A percentile compares a stretch with the other conserved stretches of the same genome.
Conservation (phyloP, 2,329 filamentous ascomycete genomes). For the Neonectria ditissima region DNA sequence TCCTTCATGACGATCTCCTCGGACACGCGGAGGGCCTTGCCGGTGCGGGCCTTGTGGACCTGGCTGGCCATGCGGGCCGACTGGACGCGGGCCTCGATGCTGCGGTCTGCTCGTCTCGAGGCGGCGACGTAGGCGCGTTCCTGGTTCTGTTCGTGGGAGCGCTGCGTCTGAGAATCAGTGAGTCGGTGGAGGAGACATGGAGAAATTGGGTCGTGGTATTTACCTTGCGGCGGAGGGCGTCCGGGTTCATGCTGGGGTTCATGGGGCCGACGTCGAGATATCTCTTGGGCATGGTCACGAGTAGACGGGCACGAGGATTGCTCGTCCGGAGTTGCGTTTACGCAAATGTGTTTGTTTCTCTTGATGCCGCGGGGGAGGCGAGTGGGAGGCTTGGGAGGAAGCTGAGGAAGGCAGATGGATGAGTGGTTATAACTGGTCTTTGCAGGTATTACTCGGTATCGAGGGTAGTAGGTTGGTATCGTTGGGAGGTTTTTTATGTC, state of each 20-base stretch:
- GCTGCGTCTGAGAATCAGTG: constrained; percentile 67
- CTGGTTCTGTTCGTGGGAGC: constrained; percentile 84
- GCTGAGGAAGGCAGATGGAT: no score
- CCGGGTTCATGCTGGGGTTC: constrained; percentile 46
- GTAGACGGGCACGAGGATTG: background rate
- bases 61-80: constrained; percentile 88
- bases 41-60: constrained; percentile 89
- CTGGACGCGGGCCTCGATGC: constrained; percentile 86
- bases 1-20: constrained; percentile 89
- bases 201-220: background rate
- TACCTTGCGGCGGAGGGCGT: constrained; percentile 48
- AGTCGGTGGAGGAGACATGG: no score
- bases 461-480: no score
- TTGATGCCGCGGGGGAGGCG: no score
- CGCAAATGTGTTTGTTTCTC: no score
- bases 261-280: constrained; percentile 46
- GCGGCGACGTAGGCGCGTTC: constrained; percentile 93
- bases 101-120: constrained; percentile 86
- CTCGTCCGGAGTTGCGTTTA: background rate
- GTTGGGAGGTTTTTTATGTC: no score
- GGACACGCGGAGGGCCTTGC: constrained; percentile 82
- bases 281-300: constrained; percentile 54
- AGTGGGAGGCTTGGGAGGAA: no score
- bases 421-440: no score
- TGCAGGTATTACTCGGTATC: no score